phyloP scores from a whole-genome alignment of 129 eudicot species.

The Flaveria sonorensis region DNA sequence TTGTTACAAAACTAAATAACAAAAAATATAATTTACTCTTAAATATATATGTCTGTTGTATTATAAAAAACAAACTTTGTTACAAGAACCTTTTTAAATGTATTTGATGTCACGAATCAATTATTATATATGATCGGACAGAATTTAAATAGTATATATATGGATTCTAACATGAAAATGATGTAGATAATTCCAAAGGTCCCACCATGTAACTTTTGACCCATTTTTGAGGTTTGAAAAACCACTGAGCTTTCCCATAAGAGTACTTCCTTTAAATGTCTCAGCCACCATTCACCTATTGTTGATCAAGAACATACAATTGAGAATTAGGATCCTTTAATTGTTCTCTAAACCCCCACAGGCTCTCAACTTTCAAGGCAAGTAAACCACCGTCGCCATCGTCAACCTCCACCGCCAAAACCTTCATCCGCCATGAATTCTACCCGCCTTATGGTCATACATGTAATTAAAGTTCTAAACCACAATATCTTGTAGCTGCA shows the following conservation, averaged over 20 bases:
- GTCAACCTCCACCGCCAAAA: neutral
- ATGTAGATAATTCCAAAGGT: neutral
- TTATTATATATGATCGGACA: neutral
- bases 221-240: constrained; percentile 39
- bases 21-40: too few species aligned
- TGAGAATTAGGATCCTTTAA: neutral
- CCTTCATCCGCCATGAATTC: neutral
- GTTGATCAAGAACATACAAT: neutral
- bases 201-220: constrained; percentile 36
- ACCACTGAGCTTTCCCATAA: constrained; percentile 19
- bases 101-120: neutral
- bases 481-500: too few species aligned
- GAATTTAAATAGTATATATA: neutral
- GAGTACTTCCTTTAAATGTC: neutral
- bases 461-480: too few species aligned
- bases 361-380: neutral
- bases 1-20: too few species aligned
- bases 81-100: too few species aligned
- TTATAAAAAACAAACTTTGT: neutral
- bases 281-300: constrained; percentile 3
- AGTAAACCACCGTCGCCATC: neutral
- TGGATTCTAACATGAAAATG: neutral
- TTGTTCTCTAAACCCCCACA: neutral
- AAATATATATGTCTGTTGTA: neutral
- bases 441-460: too few species aligned